phyloP scores from a whole-genome alignment of 768 basidiomycete genomes.

The Mycena filopes region DNA sequence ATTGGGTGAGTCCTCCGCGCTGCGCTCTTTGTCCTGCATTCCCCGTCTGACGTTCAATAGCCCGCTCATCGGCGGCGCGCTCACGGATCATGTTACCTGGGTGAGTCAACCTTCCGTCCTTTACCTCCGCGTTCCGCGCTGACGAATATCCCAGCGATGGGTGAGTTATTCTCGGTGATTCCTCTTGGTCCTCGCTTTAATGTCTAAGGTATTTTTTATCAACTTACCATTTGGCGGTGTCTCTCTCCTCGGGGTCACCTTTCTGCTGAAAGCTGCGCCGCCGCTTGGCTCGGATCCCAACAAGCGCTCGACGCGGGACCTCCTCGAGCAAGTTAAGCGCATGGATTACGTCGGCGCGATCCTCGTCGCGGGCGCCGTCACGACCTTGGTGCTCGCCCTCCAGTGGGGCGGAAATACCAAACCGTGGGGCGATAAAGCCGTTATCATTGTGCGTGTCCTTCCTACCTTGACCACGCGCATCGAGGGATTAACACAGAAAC shows the following conservation, averaged over 20 bases:
- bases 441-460: conserved; percentile 21
- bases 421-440: conserved; percentile 45
- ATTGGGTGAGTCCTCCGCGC: too few species aligned
- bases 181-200: too few species aligned
- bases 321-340: conserved; percentile 22
- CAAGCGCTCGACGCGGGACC: background rate
- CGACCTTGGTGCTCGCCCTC: too few species aligned
- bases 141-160: conserved; percentile 13
- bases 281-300: conserved; percentile 15
- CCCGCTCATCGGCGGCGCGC: conserved; percentile 17
- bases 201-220: too few species aligned
- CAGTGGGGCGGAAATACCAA: too few species aligned
- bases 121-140: background rate
- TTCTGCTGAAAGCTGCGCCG: conserved; percentile 19
- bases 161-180: too few species aligned
- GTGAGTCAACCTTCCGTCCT: background rate
- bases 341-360: conserved; percentile 52
- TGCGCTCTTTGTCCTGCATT: too few species aligned
- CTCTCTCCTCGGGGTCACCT: conserved; percentile 13
- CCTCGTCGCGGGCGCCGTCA: conserved; percentile 46
- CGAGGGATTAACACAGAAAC: background rate
- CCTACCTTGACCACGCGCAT: too few species aligned
- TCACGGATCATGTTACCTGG: too few species aligned
- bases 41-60: background rate
- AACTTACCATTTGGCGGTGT: conserved; percentile 29